Percentiles rank a stretch among this genome's conserved stretches.
These are phyloP conservation scores for Ceratocystiopsis minuta DNA, from an alignment of 2,329 filamentous ascomycete species.

Conservation along the genomic window DNA sequence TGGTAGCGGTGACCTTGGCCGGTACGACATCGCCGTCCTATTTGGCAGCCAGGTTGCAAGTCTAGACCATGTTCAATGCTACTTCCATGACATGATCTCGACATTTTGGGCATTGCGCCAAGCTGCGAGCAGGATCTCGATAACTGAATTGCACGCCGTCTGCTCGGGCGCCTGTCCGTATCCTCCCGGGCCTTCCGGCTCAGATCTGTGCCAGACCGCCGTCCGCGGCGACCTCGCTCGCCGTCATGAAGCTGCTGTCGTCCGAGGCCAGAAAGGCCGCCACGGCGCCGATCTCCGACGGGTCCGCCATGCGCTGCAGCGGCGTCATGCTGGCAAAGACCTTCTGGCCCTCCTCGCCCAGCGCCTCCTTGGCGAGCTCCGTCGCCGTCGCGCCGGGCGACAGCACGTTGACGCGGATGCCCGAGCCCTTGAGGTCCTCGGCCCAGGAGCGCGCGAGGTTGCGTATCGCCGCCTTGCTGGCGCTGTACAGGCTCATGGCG, in stretches of 20 bases:
- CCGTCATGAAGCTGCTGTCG: slow-evolving; percentile 8
- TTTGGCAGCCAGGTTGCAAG: too few species aligned
- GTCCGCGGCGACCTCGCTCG: slow-evolving; percentile 6
- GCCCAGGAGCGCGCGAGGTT: slow-evolving; percentile 6
- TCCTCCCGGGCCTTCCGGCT: too few species aligned
- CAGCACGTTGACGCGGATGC: slow-evolving; percentile 7
- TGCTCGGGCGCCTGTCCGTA: too few species aligned
- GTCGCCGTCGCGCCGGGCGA: slow-evolving; percentile 6
- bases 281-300: slow-evolving; percentile 4
- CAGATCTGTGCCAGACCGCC: slow-evolving; percentile 6
- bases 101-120: too few species aligned
- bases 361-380: slow-evolving; percentile 4
- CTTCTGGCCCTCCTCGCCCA: slow-evolving; percentile 4
- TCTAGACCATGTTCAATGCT: too few species aligned
- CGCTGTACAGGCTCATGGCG: slow-evolving; percentile 3
- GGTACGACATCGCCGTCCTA: too few species aligned
- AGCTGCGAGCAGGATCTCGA: too few species aligned
- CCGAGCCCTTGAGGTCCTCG: slow-evolving; percentile 2
- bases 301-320: slow-evolving; percentile 5
- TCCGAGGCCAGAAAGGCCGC: slow-evolving; percentile 5
- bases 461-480: slow-evolving; percentile 6
- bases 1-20: too few species aligned
- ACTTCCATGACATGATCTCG: too few species aligned
- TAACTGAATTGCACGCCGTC: too few species aligned
- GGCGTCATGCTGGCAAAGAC: slow-evolving; percentile 2